Conservation (phyloP, 306 rosid species). For the Rosa chinensis region DNA sequence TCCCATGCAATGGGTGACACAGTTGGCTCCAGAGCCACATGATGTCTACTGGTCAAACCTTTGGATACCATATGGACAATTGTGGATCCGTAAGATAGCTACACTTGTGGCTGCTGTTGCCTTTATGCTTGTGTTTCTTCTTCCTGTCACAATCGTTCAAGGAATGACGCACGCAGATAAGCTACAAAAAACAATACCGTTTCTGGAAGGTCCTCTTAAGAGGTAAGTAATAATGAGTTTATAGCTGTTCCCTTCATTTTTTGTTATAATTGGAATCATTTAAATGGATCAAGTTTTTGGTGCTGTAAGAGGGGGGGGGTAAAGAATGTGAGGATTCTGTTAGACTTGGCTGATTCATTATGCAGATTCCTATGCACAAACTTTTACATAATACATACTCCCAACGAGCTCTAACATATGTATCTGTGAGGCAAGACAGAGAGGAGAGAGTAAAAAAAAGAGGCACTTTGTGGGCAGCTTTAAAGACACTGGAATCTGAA, state of each 20-base stretch:
- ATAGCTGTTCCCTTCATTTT: neutral
- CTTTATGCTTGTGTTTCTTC: conserved; percentile 71
- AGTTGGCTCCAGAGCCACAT: conserved; percentile 80
- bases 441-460: neutral
- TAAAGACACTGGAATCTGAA: neutral
- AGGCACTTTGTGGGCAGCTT: neutral
- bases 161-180: conserved; percentile 78
- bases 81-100: conserved; percentile 88
- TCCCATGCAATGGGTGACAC: conserved; percentile 95
- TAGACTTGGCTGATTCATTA: neutral
- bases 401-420: neutral
- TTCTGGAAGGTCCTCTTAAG: conserved; percentile 56
- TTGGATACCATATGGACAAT: conserved; percentile 80
- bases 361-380: neutral
- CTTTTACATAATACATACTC: neutral
- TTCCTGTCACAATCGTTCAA: conserved; percentile 83
- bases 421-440: neutral
- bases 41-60: conserved; percentile 95
- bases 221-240: conserved; percentile 39
- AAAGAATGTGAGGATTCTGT: neutral
- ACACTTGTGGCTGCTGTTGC: conserved; percentile 58
- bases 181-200: conserved; percentile 69
- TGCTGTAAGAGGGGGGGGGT: neutral
- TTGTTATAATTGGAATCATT: neutral
- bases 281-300: neutral